A percentile compares a stretch with the other conserved stretches of the same genome.
Evolutionary conservation across 2,329 filamentous ascomycete species (phyloP).

Genomic region (Diplodia mutila): DNA sequence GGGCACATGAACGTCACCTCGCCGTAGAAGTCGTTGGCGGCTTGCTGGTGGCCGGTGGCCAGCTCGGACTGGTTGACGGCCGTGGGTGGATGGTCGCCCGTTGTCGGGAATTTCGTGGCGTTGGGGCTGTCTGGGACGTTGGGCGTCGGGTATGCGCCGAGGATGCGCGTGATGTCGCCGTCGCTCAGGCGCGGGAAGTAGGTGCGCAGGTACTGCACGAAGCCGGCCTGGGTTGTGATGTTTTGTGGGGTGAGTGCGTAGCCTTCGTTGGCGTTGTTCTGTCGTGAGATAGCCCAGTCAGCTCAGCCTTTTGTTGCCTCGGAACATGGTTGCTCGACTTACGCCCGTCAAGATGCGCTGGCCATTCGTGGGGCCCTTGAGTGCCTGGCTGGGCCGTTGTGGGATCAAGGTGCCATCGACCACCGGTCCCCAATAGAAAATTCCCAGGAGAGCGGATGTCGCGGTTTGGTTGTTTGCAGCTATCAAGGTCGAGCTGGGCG

Average conservation of each 20-base stretch:
- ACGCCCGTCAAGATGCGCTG: slow-evolving; percentile 41
- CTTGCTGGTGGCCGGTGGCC: slow-evolving; percentile 60
- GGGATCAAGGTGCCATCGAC: slow-evolving; percentile 60
- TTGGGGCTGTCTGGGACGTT: slow-evolving; percentile 33
- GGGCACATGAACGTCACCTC: slow-evolving; percentile 62
- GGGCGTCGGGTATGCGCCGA: slow-evolving; percentile 43
- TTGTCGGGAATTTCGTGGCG: slow-evolving; percentile 37
- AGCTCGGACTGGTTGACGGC: slow-evolving; percentile 56
- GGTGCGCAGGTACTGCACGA: slow-evolving; percentile 51
- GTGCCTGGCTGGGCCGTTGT: slow-evolving; percentile 44
- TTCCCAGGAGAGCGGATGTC: slow-evolving; percentile 58
- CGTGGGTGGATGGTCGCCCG: slow-evolving; percentile 44
- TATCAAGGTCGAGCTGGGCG: slow-evolving; percentile 58
- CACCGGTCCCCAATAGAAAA: slow-evolving; percentile 64
- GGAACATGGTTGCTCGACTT: neutral
- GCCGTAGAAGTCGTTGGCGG: slow-evolving; percentile 57
- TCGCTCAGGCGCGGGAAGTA: slow-evolving; percentile 40
- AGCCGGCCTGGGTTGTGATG: slow-evolving; percentile 47
- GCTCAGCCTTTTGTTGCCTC: neutral
- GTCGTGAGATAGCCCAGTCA: slow-evolving; percentile 43
- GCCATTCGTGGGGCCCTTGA: slow-evolving; percentile 46
- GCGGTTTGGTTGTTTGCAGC: slow-evolving; percentile 56
- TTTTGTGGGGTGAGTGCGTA: slow-evolving; percentile 50
- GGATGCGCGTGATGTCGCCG: slow-evolving; percentile 44
- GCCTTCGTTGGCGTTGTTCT: slow-evolving; percentile 52